Evolutionary conservation across 768 basidiomycete species (phyloP).

Genomic region (Serendipita vermifera): DNA sequence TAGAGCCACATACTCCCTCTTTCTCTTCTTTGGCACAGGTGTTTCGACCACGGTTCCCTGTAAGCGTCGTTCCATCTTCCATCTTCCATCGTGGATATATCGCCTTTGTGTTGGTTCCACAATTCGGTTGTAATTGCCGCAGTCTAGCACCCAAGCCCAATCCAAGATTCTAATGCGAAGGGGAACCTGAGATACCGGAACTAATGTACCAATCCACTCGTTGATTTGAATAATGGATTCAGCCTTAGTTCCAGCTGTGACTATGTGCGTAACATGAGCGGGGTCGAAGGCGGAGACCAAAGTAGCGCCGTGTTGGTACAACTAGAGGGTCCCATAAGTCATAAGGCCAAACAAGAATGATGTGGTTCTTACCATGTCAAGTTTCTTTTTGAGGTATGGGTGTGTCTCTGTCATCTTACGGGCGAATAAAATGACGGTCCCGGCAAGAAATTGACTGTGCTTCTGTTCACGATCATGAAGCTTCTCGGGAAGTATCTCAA

Average conservation of each 20-base stretch:
- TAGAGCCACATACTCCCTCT: background rate
- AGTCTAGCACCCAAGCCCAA: background rate
- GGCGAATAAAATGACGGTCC: background rate
- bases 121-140: background rate
- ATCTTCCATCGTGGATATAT: background rate
- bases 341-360: background rate
- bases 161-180: background rate
- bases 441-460: background rate
- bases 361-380: background rate
- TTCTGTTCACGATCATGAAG: background rate
- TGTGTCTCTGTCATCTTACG: background rate
- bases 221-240: background rate
- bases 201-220: background rate
- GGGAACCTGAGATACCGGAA: background rate
- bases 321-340: conserved; percentile 27
- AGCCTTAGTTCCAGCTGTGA: conserved; percentile 23
- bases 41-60: background rate
- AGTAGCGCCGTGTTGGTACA: conserved; percentile 49
- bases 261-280: conserved; percentile 47
- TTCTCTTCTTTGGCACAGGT: background rate
- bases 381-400: background rate
- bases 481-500: background rate
- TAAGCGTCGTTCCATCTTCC: background rate
- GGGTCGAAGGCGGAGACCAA: conserved; percentile 48
- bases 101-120: background rate